Conservation (phyloP, 2,329 filamentous ascomycete species). For the Acephala macrosclerotiorum region DNA sequence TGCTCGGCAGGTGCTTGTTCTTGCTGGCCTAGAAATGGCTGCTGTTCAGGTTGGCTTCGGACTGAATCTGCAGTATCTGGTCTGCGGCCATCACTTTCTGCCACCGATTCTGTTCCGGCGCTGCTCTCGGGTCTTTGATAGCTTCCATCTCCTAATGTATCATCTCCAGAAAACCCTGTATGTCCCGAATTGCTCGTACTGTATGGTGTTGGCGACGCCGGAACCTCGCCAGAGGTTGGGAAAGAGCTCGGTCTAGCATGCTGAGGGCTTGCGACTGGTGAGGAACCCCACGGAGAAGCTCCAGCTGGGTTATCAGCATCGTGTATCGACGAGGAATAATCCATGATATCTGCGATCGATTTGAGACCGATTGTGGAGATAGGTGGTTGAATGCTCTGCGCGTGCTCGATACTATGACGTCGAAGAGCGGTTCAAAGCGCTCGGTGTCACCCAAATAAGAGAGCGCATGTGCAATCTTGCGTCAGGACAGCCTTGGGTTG, state of each 20-base stretch:
- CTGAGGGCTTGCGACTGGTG: constrained; percentile 42
- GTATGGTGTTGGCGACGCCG: constrained; percentile 41
- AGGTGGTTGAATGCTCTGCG: constrained; percentile 1
- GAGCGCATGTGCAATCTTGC: constrained; percentile 13
- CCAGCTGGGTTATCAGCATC: constrained; percentile 65
- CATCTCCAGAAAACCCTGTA: constrained; percentile 39
- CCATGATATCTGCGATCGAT: constrained; percentile 55
- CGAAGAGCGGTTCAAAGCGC: constrained; percentile 9
- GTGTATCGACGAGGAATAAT: constrained; percentile 66
- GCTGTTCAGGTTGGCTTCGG: constrained; percentile 38
- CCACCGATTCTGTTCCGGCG: constrained; percentile 35
- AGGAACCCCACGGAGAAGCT: constrained; percentile 65
- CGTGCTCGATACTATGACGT: constrained; percentile 22
- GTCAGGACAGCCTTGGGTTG: constrained; percentile 2
- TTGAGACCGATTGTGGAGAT: neutral
- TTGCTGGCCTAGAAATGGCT: constrained; percentile 42
- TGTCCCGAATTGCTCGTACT: constrained; percentile 29
- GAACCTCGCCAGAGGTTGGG: constrained; percentile 35
- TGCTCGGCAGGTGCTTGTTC: constrained; percentile 29
- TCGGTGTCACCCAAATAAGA: neutral
- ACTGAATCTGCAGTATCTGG: constrained; percentile 42
- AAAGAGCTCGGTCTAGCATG: constrained; percentile 39
- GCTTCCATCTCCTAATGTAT: constrained; percentile 34
- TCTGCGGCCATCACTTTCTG: constrained; percentile 38
- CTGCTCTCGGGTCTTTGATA: constrained; percentile 40